phyloP scores from a whole-genome alignment of 208 protist genomes.

The Leishmania tarentolae region DNA sequence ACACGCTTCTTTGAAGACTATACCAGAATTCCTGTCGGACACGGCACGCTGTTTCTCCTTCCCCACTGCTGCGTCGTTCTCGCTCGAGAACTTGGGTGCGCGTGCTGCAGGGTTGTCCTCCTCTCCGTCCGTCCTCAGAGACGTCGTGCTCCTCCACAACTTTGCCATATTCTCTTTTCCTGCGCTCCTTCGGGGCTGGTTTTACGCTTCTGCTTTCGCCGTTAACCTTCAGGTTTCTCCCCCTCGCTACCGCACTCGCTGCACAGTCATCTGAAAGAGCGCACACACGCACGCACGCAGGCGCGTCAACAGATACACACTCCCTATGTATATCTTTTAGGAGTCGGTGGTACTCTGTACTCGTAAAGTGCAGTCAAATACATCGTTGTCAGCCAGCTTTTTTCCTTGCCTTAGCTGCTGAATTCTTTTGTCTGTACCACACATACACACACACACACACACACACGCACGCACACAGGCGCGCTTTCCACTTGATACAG shows the following conservation, averaged over 20 bases:
- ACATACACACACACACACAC: too few relatives aligned
- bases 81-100: background rate
- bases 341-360: background rate
- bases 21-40: too few relatives aligned
- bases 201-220: background rate
- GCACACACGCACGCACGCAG: background rate
- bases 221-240: background rate
- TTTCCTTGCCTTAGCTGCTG: background rate
- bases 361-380: background rate
- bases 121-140: background rate
- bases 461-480: too few relatives aligned
- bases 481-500: background rate
- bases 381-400: too few relatives aligned
- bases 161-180: background rate
- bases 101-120: background rate
- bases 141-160: background rate
- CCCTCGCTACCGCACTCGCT: background rate
- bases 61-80: background rate
- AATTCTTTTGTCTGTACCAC: background rate
- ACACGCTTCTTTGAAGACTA: background rate
- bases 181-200: background rate
- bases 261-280: background rate
- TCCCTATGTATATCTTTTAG: constrained; percentile 7
- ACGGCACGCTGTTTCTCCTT: background rate
- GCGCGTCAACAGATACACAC: too few relatives aligned